Conservation (phyloP, 805 yeast species). For the Candida xiaguanensis region DNA sequence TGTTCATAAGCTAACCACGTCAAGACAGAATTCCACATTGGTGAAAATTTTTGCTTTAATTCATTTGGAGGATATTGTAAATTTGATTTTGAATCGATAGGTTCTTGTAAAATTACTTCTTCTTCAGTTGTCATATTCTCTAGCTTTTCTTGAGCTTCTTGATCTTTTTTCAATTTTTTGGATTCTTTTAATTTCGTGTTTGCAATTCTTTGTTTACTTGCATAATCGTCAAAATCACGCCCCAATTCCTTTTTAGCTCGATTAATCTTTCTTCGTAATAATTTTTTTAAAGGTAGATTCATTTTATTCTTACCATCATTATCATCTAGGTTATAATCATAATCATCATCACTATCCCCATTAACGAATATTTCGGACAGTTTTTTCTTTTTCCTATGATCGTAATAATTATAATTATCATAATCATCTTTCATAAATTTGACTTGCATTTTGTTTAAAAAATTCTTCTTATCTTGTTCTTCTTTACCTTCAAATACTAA, state of each 20-base stretch:
- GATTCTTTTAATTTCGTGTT: conserved; percentile 1
- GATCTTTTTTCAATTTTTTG: background rate
- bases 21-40: conserved; percentile 35
- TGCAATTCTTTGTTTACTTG: conserved; percentile 16
- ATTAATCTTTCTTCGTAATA: conserved; percentile 15
- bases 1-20: conserved; percentile 33
- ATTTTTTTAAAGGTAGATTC: conserved; percentile 8
- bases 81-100: background rate
- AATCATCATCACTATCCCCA: conserved; percentile 14
- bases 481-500: conserved; percentile 32
- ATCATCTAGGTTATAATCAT: conserved; percentile 7
- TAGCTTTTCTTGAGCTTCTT: conserved; percentile 7
- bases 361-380: conserved; percentile 14
- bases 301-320: conserved; percentile 11
- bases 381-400: conserved; percentile 11
- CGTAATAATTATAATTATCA: conserved; percentile 34
- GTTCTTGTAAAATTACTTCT: conserved; percentile 9
- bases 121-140: conserved; percentile 11
- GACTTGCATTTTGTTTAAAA: conserved; percentile 25
- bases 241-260: conserved; percentile 24
- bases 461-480: conserved; percentile 17
- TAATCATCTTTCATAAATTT: conserved; percentile 30
- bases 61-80: conserved; percentile 12
- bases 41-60: conserved; percentile 22
- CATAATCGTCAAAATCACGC: conserved; percentile 16